These are phyloP conservation scores for Boletus eberwhitei DNA, from an alignment of 768 basidiomycete species.

Conservation along the genomic window DNA sequence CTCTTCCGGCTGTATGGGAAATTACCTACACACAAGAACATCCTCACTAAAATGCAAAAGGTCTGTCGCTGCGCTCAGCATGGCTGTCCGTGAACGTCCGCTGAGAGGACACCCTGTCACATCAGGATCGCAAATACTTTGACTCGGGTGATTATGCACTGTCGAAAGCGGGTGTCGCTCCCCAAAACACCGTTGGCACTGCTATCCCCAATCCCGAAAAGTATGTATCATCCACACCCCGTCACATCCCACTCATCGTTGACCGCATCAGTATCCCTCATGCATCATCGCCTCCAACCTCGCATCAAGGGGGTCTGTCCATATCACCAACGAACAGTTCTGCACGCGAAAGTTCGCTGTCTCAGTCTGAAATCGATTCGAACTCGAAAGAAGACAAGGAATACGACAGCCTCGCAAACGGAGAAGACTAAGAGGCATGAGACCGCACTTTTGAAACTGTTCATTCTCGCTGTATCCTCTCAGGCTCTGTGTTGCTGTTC, in stretches of 20 bases:
- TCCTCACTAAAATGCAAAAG: conserved; percentile 94
- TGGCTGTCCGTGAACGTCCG: conserved; percentile 1
- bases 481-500: conserved; percentile 10
- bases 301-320: conserved; percentile 55
- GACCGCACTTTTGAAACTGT: neutral
- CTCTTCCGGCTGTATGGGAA: conserved; percentile 95
- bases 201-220: conserved; percentile 98
- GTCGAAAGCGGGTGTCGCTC: conserved; percentile 90
- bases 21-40: conserved; percentile 89
- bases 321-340: conserved; percentile 74
- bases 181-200: conserved; percentile 87
- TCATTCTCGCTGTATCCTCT: conserved; percentile 2
- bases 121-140: conserved; percentile 97
- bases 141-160: conserved; percentile 99
- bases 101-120: conserved; percentile 7
- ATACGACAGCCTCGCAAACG: conserved; percentile 4
- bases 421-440: conserved; percentile 17
- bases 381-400: conserved; percentile 18
- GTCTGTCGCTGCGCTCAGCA: conserved; percentile 37
- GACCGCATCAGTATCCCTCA: conserved; percentile 71
- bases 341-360: conserved; percentile 55
- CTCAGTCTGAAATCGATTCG: conserved; percentile 25
- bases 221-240: conserved; percentile 44
- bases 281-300: conserved; percentile 67
- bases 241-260: neutral